Base-by-base conservation (phyloP, 164 flowering plant species). In the Paratinospora sagittata region DNA sequence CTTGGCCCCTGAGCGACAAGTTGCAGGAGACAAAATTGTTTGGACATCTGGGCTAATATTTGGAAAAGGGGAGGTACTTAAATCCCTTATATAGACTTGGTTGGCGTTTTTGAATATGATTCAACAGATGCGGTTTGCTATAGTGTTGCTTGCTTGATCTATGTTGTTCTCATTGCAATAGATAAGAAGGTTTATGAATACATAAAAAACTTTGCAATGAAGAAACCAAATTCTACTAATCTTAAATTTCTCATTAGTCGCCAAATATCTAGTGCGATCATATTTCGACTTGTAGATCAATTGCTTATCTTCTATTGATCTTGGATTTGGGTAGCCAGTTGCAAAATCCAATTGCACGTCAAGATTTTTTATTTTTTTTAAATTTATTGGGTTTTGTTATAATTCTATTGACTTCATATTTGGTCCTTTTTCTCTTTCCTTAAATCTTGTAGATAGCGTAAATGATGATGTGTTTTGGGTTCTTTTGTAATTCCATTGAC, bases 1-100 rank as follows among this genome's bases (percentile, higher is more conserved):
- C 1, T 74, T 96, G 79, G 76, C 71, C 21, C 99, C 99, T 63
- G 96, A 87, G 1, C 78, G 76, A 49, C 95, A 84, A 72, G 91
- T 82, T 6, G 72, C 72, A 5, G 91, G 93, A 27, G 64, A 80
- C 19, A 65, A 65, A 65, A 83, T 80, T 69, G 81, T 80, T 72
- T 96, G 99, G 98, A 96, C 98, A 74, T 96, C 98, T 65, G 99
- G 99, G 63, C 75, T 96, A 72, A 77, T 91, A 17, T 91, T 85
- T 78, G 96, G 97, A 30, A 85, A 82, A 81, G 96, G 97, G 79
- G 88, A 90, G 96, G 99, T 91, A 85, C 14, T 4, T 67, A 66
- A 37, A 11, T 23, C 27, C 41, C 19, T 8, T 55, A 55, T n/a
- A 21, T n/a, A 55, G 14, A n/a, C 61, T n/a, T 55, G 61, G 61